Conservation (phyloP, 768 basidiomycete species). For the Lentinula sp. region DNA sequence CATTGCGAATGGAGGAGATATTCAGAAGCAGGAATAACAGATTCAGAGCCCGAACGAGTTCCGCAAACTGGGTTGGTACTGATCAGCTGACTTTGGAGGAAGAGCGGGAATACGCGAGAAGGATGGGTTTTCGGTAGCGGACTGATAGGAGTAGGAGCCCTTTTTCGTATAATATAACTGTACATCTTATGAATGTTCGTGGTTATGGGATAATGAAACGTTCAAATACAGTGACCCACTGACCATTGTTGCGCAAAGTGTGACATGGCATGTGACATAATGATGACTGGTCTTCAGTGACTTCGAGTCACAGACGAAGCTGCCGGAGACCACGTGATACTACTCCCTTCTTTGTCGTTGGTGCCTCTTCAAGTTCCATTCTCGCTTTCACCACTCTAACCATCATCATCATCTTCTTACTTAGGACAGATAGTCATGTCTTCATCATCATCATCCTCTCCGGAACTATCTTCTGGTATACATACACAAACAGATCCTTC, state of each 20-base stretch:
- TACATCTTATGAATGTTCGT: neutral
- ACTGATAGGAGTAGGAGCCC: too few species aligned
- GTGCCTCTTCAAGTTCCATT: neutral
- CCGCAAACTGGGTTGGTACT: slow-evolving; percentile 94
- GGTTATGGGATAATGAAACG: neutral
- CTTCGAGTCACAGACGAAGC: neutral
- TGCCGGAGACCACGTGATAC: neutral
- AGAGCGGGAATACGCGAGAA: slow-evolving; percentile 77
- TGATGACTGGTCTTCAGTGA: too few species aligned
- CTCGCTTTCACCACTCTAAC: neutral
- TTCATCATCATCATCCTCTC: slow-evolving; percentile 74
- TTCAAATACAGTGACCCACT: neutral
- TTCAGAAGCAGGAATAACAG: slow-evolving; percentile 74
- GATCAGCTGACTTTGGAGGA: slow-evolving; percentile 83
- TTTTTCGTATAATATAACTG: neutral
- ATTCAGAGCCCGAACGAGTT: slow-evolving; percentile 87
- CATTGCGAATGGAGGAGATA: slow-evolving; percentile 88
- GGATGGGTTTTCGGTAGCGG: slow-evolving; percentile 76
- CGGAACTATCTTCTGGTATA: slow-evolving; percentile 48
- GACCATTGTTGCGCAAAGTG: neutral
- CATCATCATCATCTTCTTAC: slow-evolving; percentile 20
- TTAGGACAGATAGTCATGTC: slow-evolving; percentile 43
- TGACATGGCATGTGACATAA: neutral
- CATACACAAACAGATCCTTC: slow-evolving; percentile 31
- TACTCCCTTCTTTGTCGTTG: neutral